phyloP scores from a whole-genome alignment of 139 green algal genomes.

The Microglena sp. region DNA sequence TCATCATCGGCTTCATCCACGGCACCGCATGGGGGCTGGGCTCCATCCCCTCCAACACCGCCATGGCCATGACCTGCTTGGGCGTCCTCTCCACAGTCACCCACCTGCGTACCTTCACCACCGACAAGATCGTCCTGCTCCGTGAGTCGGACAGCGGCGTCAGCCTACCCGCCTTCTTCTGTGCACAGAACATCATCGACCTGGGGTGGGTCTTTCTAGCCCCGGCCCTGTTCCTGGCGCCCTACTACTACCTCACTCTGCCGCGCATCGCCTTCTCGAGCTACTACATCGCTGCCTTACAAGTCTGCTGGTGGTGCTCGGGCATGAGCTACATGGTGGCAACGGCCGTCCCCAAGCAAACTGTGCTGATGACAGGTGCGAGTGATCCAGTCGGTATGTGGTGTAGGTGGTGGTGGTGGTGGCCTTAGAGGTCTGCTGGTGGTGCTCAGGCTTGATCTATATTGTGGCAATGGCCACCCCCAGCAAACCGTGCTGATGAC shows the following conservation, averaged over 20 bases:
- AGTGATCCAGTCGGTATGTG: too few species aligned
- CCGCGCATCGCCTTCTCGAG: slow-evolving; percentile 16
- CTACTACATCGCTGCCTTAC: slow-evolving; percentile 19
- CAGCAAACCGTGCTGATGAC: too few species aligned
- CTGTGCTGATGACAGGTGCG: slow-evolving; percentile 28
- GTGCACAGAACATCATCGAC: slow-evolving; percentile 29
- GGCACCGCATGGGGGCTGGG: slow-evolving; percentile 18
- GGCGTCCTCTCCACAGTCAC: slow-evolving; percentile 29
- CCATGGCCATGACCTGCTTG: slow-evolving; percentile 35
- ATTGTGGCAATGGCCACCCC: too few species aligned
- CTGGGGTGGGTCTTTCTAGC: slow-evolving; percentile 21
- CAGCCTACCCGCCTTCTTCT: slow-evolving; percentile 16
- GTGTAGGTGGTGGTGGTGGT: too few species aligned
- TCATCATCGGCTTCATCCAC: slow-evolving; percentile 28
- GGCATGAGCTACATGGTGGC: slow-evolving; percentile 31
- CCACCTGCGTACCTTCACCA: slow-evolving; percentile 31
- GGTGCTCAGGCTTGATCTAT: too few species aligned
- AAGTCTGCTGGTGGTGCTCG: slow-evolving; percentile 32
- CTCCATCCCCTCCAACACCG: slow-evolving; percentile 22
- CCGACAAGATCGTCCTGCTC: slow-evolving; percentile 13
- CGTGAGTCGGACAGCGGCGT: slow-evolving; percentile 21
- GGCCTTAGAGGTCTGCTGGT: too few species aligned
- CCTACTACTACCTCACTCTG: slow-evolving; percentile 42
- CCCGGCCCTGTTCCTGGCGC: slow-evolving; percentile 19
- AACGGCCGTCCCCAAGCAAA: slow-evolving; percentile 15